phyloP scores from a whole-genome alignment of 2,329 filamentous ascomycete species.

The Fusarium sp. region DNA sequence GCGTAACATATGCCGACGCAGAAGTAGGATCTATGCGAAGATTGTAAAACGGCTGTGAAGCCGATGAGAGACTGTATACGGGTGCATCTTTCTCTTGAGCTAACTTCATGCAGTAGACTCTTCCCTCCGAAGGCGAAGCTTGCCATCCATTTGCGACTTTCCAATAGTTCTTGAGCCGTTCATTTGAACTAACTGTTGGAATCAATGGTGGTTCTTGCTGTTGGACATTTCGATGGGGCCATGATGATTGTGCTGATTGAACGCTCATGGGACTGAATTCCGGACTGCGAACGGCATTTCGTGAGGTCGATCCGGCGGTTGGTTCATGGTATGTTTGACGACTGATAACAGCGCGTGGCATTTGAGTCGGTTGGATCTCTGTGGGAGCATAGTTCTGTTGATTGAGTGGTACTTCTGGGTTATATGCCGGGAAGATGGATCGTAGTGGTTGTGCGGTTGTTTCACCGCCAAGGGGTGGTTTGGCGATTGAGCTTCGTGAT shows the following conservation, averaged over 20 bases:
- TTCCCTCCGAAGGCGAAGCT: conserved; percentile 69
- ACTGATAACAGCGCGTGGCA: conserved; percentile 75
- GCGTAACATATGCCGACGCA: conserved; percentile 70
- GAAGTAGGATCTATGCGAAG: conserved; percentile 74
- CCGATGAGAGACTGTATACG: conserved; percentile 74
- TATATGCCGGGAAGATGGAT: conserved; percentile 83
- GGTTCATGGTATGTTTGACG: conserved; percentile 67
- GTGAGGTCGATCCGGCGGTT: conserved; percentile 2
- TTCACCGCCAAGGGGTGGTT: conserved; percentile 60
- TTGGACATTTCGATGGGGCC: conserved; percentile 51
- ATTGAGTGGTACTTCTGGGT: conserved; percentile 73
- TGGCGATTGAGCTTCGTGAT: conserved; percentile 69
- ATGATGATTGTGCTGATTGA: conserved; percentile 24
- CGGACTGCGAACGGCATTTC: conserved; percentile 41
- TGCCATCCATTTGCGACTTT: conserved; percentile 78
- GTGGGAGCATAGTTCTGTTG: conserved; percentile 79
- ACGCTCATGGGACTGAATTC: conserved; percentile 40
- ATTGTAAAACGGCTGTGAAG: conserved; percentile 74
- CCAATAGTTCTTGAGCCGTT: conserved; percentile 75
- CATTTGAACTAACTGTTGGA: conserved; percentile 66
- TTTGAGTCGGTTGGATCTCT: conserved; percentile 71
- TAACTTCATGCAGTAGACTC: conserved; percentile 70
- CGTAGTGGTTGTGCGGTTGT: conserved; percentile 59
- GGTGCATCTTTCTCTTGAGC: conserved; percentile 70
- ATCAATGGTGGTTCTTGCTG: conserved; percentile 57